phyloP scores from a whole-genome alignment of 306 rosid genomes.

The Betula pendula region DNA sequence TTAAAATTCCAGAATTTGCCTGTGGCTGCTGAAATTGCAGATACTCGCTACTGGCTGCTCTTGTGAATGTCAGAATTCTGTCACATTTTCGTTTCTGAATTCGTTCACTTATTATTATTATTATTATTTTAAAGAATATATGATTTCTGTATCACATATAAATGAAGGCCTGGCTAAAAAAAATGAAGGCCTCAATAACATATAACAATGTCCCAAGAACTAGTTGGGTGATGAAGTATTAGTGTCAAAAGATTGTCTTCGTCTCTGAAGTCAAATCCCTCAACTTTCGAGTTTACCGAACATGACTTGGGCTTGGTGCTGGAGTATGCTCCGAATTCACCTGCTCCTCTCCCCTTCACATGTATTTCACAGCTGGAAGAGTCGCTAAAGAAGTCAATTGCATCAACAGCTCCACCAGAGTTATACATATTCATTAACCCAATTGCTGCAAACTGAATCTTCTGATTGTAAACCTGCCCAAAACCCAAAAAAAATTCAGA shows the following conservation, averaged over 20 bases:
- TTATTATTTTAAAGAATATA: neutral
- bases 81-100: too few relatives aligned
- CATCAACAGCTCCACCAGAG: conserved; percentile 44
- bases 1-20: too few relatives aligned
- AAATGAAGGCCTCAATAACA: conserved; percentile 17
- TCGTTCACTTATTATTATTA: too few relatives aligned
- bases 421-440: conserved; percentile 46
- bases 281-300: conserved; percentile 25
- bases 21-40: too few relatives aligned
- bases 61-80: too few relatives aligned
- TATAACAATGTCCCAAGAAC: conserved; percentile 31
- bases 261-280: conserved; percentile 26
- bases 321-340: conserved; percentile 45
- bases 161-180: neutral
- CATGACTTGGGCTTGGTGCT: conserved; percentile 37
- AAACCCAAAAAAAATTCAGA: neutral
- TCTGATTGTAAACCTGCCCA: conserved; percentile 32
- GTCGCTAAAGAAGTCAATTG: conserved; percentile 18
- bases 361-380: conserved; percentile 24
- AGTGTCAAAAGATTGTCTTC: conserved; percentile 37
- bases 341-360: conserved; percentile 36
- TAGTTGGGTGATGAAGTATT: conserved; percentile 20
- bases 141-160: too few relatives aligned
- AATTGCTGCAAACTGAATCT: conserved; percentile 38
- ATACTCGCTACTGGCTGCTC: too few relatives aligned